Conservation (phyloP, 345 rosid genomes). For the Melaleuca quinquenervia region DNA sequence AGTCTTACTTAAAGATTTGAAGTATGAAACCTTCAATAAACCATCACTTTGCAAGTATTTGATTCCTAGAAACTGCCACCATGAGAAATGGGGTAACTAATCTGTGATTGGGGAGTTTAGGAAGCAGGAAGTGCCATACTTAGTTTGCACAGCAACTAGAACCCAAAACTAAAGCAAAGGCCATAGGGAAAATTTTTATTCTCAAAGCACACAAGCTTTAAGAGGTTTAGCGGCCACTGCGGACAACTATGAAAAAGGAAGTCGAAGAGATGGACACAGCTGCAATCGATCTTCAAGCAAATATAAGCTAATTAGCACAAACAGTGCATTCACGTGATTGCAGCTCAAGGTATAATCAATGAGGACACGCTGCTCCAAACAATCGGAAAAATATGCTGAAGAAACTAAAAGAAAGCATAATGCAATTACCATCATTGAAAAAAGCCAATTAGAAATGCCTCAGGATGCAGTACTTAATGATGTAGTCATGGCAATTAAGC, state of each 20-base stretch:
- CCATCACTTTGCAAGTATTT: neutral
- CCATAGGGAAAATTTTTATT: neutral
- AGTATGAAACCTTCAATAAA: neutral
- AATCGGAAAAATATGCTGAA: neutral
- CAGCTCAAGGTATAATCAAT: neutral
- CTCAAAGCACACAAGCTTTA: neutral
- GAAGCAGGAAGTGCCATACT: neutral
- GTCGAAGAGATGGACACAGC: neutral
- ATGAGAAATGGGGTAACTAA: neutral
- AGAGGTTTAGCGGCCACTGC: neutral
- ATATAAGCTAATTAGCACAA: neutral
- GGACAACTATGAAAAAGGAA: neutral
- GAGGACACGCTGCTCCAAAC: neutral
- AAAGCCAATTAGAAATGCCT: neutral
- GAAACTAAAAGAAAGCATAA: neutral
- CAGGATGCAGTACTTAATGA: neutral
- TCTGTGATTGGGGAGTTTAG: neutral
- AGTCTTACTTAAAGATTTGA: neutral
- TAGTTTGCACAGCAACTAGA: neutral
- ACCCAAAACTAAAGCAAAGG: neutral
- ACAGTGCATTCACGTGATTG: neutral
- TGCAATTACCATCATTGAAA: neutral
- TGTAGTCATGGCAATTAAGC: neutral
- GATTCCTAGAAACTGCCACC: neutral
- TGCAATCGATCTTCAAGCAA: neutral